Percentiles rank a stretch among this genome's conserved stretches.
Evolutionary conservation across 2,329 filamentous ascomycete genomes (phyloP).

Genomic region (Epichloe amarillans): DNA sequence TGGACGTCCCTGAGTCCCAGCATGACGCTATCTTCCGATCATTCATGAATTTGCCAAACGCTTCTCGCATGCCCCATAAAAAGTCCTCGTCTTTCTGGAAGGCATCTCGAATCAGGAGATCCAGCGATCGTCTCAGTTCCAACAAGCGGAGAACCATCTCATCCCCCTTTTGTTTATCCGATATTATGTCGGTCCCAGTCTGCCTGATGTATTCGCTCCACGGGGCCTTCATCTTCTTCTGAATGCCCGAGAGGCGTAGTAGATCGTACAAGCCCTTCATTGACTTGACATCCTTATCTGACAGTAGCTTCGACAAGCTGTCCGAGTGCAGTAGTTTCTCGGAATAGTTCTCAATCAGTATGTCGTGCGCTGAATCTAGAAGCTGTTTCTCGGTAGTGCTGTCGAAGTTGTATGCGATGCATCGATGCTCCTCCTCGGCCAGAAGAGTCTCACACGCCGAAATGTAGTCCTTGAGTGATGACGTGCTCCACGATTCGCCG

Average conservation of each 20-base stretch:
- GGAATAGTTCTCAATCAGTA: slow-evolving; percentile 57
- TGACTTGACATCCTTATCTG: slow-evolving; percentile 53
- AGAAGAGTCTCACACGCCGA: slow-evolving; percentile 55
- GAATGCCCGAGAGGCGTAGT: slow-evolving; percentile 57
- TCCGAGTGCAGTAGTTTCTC: slow-evolving; percentile 50
- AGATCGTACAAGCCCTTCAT: slow-evolving; percentile 68
- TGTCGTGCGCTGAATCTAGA: slow-evolving; percentile 57
- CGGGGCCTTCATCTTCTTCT: slow-evolving; percentile 53
- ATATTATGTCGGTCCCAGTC: slow-evolving; percentile 64
- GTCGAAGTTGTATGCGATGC: slow-evolving; percentile 70
- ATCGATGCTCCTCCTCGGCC: slow-evolving; percentile 57
- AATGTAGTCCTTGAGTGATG: slow-evolving; percentile 64
- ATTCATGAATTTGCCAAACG: slow-evolving; percentile 88
- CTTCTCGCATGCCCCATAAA: slow-evolving; percentile 64
- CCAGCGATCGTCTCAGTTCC: slow-evolving; percentile 65
- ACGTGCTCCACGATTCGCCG: slow-evolving; percentile 50
- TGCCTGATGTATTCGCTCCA: slow-evolving; percentile 70
- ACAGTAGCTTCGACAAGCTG: slow-evolving; percentile 60
- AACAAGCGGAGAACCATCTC: slow-evolving; percentile 80
- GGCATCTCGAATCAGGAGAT: slow-evolving; percentile 61
- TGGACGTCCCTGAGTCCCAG: slow-evolving; percentile 75
- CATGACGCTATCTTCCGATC: slow-evolving; percentile 60
- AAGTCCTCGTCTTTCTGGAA: slow-evolving; percentile 70
- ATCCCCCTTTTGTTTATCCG: slow-evolving; percentile 62
- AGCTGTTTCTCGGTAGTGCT: slow-evolving; percentile 69